Evolutionary conservation across 306 rosid species (phyloP), one percentile per base, ranked within the genome.

Genomic region (Gleditsia sinensis): DNA sequence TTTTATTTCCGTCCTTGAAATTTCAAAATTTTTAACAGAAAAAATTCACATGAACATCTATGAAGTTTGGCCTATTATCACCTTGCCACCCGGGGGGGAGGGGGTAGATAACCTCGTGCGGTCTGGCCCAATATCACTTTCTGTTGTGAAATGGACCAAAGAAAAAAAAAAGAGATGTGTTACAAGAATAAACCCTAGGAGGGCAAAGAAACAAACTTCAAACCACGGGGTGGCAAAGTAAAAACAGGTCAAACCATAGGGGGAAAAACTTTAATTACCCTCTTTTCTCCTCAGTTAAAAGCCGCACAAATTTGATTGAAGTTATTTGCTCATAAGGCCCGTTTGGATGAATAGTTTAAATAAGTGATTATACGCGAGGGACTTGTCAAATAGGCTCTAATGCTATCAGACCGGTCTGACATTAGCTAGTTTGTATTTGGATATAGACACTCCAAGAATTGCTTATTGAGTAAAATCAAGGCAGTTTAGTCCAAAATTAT

Each of bases 301-400:
- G 65, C 27, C 63, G 40, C 71, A 71, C 19, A 34, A 24, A 42
- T 58, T 57, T 51, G 20, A 13, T 51, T 69, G 61, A 68, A 69
- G 39, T 61, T 43, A 59, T 80, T 58, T 73, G 34, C 24, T 51
- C 32, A 53, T 23, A 36, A n/a, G 36, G 21, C 11, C 14, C 9
- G 10, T 56, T 56, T 56, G 37, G 62, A 57, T 28, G 8, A 2
- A 28, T 57, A 19, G 12, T 21, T 28, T 27, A 28, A 57, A 28
- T 39, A 28, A 57, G 6, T 28, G 23, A 57, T 28, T 34, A 28
- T 57, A 5, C 17, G n/a, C n/a, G n/a, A 27, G 5, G 20, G 23
- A 14, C 39, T 14, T 28, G 2, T 6, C 3, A 57, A 27, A 57
- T 14, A 28, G 28, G 21, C 21, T 16, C 23, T 16, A 57, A 27